These are phyloP conservation scores for Petunia hybrid DNA, from an alignment of 305 asterid species.

Conservation along the genomic window DNA sequence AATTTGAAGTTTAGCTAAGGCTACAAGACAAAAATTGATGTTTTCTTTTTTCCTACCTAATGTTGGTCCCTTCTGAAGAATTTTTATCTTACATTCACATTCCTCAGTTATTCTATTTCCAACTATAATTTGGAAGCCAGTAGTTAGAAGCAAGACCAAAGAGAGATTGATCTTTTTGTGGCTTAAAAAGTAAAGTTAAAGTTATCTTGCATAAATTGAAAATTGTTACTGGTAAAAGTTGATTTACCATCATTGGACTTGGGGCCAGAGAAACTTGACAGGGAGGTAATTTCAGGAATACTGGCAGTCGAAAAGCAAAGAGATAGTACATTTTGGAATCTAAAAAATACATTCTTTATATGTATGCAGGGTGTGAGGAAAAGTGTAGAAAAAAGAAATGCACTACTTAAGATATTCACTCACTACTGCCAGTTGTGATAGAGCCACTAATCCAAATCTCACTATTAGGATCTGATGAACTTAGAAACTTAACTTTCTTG, in stretches of 20 bases:
- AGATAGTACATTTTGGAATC: neutral
- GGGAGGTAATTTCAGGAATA: neutral
- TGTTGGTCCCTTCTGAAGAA: too few relatives aligned
- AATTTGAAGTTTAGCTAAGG: too few relatives aligned
- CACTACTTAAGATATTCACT: neutral
- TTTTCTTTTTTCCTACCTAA: too few relatives aligned
- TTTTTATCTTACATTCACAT: too few relatives aligned
- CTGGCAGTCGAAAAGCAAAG: neutral
- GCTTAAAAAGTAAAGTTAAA: too few relatives aligned
- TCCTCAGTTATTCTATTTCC: too few relatives aligned
- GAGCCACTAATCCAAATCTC: slow-evolving; percentile 33
- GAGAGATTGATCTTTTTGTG: neutral
- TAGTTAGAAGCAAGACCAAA: neutral
- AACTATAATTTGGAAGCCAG: too few relatives aligned
- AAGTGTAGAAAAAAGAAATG: too few relatives aligned
- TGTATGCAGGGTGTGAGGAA: too few relatives aligned
- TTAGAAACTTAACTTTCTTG: slow-evolving; percentile 43
- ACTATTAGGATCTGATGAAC: slow-evolving; percentile 49
- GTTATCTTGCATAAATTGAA: too few relatives aligned
- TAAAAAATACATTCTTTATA: neutral
- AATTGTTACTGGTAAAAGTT: too few relatives aligned
- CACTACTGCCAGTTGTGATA: neutral
- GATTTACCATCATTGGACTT: neutral
- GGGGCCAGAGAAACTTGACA: neutral
- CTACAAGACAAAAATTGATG: too few relatives aligned